Evolutionary conservation across 1,284 basidiomycete genomes (phyloP).

Genomic region (Cystobasidium sp.): DNA sequence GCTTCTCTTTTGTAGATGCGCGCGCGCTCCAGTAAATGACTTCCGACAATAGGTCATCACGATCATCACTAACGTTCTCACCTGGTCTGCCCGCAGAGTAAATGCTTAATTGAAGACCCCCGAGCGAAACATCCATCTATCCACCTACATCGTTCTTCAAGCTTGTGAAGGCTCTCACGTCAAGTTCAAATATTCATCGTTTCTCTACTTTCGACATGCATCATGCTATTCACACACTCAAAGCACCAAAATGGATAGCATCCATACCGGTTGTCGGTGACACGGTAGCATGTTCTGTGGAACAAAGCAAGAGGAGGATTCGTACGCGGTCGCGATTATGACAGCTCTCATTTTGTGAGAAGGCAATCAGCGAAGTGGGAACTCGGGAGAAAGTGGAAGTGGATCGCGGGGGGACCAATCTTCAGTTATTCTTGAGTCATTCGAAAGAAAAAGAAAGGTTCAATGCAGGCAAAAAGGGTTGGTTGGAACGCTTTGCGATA

Average conservation of each 20-base stretch:
- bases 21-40: slow-evolving; percentile 41
- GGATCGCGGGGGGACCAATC: neutral
- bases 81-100: slow-evolving; percentile 27
- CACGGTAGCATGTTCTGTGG: neutral
- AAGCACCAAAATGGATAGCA: slow-evolving; percentile 8
- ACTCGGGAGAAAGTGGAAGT: neutral
- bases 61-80: neutral
- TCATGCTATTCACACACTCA: neutral
- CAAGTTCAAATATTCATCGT: neutral
- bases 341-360: neutral
- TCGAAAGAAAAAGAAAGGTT: slow-evolving; percentile 1
- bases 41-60: neutral
- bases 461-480: slow-evolving; percentile 4
- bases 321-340: neutral
- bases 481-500: neutral
- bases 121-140: neutral
- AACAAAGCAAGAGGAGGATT: neutral
- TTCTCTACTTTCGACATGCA: neutral
- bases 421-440: no score
- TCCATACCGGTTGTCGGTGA: slow-evolving; percentile 6
- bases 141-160: slow-evolving; percentile 16
- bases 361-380: slow-evolving; percentile 1
- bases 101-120: slow-evolving; percentile 13
- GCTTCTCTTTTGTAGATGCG: slow-evolving; percentile 23
- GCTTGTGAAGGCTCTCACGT: neutral